phyloP scores from a whole-genome alignment of 768 basidiomycete genomes.

The Mycena epipterygia region DNA sequence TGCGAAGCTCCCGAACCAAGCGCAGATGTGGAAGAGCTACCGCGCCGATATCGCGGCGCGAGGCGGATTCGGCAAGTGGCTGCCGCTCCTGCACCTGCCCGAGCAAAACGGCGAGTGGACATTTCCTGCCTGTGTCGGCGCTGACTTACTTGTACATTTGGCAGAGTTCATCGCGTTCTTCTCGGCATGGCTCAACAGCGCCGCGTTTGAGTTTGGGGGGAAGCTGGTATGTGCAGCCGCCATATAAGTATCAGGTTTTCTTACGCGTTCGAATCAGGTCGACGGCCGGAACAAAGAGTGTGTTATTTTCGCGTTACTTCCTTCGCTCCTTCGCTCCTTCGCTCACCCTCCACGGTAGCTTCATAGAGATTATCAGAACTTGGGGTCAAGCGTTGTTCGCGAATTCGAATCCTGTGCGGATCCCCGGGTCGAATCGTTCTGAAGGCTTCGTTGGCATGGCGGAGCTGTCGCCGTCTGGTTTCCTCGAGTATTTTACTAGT shows the following conservation, averaged over 20 bases:
- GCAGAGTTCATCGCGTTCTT: slow-evolving; percentile 29
- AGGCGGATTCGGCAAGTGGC: slow-evolving; percentile 33
- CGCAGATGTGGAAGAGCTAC: slow-evolving; percentile 36
- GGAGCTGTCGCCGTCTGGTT: not conserved
- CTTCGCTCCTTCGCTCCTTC: not conserved
- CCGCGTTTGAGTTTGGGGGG: slow-evolving; percentile 34
- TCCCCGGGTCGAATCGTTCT: not conserved
- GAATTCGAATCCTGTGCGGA: slow-evolving; percentile 21
- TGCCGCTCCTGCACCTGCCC: slow-evolving; percentile 27
- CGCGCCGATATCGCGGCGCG: slow-evolving; percentile 14
- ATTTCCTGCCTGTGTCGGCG: too few relatives aligned
- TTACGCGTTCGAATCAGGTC: not conserved
- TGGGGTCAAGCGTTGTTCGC: slow-evolving; percentile 8
- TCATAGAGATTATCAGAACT: not conserved
- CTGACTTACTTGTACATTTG: too few relatives aligned
- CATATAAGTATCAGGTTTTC: not conserved
- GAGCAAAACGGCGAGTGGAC: slow-evolving; percentile 1
- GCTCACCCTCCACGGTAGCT: not conserved
- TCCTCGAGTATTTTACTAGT: slow-evolving; percentile 13
- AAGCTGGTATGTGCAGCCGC: slow-evolving; percentile 13
- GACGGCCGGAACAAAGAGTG: slow-evolving; percentile 14
- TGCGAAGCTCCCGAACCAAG: slow-evolving; percentile 35
- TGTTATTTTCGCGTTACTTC: not conserved
- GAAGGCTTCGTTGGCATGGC: not conserved
- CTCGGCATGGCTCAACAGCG: slow-evolving; percentile 34